Conservation (phyloP, 345 rosid species). For the Cardamine chenopodiifolia region DNA sequence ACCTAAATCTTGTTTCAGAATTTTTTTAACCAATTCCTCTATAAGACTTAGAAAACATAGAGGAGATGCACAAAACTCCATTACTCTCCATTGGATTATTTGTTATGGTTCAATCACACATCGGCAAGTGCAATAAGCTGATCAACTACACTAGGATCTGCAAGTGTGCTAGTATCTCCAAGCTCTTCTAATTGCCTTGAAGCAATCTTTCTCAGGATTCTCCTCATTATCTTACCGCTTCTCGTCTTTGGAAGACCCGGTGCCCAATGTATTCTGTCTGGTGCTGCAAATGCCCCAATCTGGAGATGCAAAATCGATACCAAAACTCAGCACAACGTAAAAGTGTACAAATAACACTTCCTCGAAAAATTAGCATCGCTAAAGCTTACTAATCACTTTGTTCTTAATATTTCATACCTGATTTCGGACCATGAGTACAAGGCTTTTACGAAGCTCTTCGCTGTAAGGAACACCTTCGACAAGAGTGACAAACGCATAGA, state of each 20-base stretch:
- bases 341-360: not conserved
- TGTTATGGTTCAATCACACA: conserved; percentile 33
- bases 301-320: conserved; percentile 24
- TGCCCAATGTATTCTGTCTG: conserved; percentile 95
- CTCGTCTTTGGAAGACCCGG: conserved; percentile 94
- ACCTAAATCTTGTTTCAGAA: conserved; percentile 20
- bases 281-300: conserved; percentile 98
- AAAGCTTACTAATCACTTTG: not conserved
- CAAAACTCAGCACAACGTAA: not conserved
- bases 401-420: conserved; percentile 52
- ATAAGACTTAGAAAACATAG: not conserved
- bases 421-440: conserved; percentile 68
- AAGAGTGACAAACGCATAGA: conserved; percentile 94
- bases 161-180: conserved; percentile 93
- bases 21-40: conserved; percentile 1
- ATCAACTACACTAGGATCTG: conserved; percentile 80
- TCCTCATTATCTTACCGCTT: conserved; percentile 98
- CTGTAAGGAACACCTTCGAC: conserved; percentile 86
- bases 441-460: conserved; percentile 82
- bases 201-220: conserved; percentile 93
- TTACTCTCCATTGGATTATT: not conserved
- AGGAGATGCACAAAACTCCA: conserved; percentile 27
- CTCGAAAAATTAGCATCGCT: not conserved
- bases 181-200: conserved; percentile 82
- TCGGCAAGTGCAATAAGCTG: conserved; percentile 80